A percentile compares a stretch with the other conserved stretches of the same genome.
phyloP scores from a whole-genome alignment of 2,329 filamentous ascomycete genomes.

The Rhynchosporium secalis region DNA sequence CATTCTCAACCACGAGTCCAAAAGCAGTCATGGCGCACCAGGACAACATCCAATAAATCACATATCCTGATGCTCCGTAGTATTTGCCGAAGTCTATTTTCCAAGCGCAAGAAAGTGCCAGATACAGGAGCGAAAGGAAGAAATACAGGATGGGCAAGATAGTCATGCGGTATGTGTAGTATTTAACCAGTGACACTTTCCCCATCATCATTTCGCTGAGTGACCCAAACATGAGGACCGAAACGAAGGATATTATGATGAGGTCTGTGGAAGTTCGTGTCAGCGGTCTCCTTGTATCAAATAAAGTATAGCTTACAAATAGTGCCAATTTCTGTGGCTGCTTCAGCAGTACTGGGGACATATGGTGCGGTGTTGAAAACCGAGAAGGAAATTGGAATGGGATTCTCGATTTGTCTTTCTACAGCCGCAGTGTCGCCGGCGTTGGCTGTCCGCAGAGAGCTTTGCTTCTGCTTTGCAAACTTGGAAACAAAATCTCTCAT shows the following conservation, averaged over 20 bases:
- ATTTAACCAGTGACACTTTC: conserved; percentile 20
- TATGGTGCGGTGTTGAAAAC: conserved; percentile 25
- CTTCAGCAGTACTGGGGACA: conserved; percentile 25
- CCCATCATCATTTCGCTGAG: conserved; percentile 28
- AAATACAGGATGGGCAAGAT: conserved; percentile 23
- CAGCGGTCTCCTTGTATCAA: neutral
- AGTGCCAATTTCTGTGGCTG: conserved; percentile 29
- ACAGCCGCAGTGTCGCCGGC: conserved; percentile 17
- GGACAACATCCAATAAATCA: conserved; percentile 30
- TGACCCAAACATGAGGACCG: conserved; percentile 26
- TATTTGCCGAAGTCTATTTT: conserved; percentile 25
- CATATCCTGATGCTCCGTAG: conserved; percentile 25
- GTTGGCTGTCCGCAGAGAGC: conserved; percentile 15
- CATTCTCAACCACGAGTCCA: conserved; percentile 27
- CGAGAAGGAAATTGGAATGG: conserved; percentile 20
- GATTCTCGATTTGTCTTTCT: conserved; percentile 20
- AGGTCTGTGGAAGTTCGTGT: conserved; percentile 19
- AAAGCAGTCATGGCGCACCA: conserved; percentile 29
- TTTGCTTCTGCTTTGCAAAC: conserved; percentile 27
- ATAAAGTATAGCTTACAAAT: conserved; percentile 22
- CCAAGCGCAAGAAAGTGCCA: conserved; percentile 26
- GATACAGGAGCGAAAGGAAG: conserved; percentile 26
- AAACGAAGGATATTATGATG: conserved; percentile 29
- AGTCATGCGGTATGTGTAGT: conserved; percentile 25
- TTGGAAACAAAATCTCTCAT: conserved; percentile 23